Evolutionary conservation across 805 yeast genomes (phyloP).

Genomic region (Pichia membranifaciens): DNA sequence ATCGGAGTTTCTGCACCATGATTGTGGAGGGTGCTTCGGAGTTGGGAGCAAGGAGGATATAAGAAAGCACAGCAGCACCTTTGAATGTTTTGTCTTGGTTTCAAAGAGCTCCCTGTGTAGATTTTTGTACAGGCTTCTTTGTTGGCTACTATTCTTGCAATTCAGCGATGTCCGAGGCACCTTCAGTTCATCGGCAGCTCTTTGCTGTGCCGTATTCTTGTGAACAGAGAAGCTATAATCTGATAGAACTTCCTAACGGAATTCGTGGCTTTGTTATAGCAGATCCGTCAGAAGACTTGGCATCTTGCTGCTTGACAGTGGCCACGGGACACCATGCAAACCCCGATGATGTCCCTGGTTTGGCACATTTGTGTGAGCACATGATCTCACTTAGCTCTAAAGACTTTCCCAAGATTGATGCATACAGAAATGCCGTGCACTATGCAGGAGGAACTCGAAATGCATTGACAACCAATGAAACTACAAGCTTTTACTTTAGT

Average conservation of each 20-base stretch:
- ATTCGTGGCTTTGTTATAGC: constrained; percentile 62
- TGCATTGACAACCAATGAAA: constrained; percentile 66
- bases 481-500: constrained; percentile 59
- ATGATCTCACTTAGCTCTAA: constrained; percentile 54
- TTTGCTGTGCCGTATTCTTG: constrained; percentile 15
- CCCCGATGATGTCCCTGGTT: constrained; percentile 62
- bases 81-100: too few relatives aligned
- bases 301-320: constrained; percentile 69
- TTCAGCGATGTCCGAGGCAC: too few relatives aligned
- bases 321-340: constrained; percentile 80
- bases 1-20: not conserved
- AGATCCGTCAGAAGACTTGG: constrained; percentile 60
- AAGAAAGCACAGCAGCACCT: too few relatives aligned
- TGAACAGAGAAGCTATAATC: constrained; percentile 35
- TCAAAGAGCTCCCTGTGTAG: too few relatives aligned
- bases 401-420: constrained; percentile 42
- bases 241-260: constrained; percentile 60
- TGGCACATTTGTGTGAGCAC: constrained; percentile 91
- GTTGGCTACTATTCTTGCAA: too few relatives aligned
- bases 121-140: too few relatives aligned
- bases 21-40: too few relatives aligned
- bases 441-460: constrained; percentile 53
- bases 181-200: not conserved
- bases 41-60: too few relatives aligned
- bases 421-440: constrained; percentile 39